phyloP scores from a whole-genome alignment of 768 basidiomycete species.

The Amanita phalloides region DNA sequence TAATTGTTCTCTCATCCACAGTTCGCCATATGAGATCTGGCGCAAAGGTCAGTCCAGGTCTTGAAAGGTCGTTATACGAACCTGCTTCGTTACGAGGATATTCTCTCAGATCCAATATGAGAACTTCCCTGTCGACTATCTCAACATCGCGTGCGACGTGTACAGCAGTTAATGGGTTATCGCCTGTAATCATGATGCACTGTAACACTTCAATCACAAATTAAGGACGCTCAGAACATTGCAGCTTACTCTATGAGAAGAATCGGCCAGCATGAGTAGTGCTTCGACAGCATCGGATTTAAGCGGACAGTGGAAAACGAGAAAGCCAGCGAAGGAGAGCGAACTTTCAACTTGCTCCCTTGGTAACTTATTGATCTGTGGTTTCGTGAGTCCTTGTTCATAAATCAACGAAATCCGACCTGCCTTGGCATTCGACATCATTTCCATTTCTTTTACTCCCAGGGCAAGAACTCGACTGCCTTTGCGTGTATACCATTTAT shows the following conservation, averaged over 20 bases:
- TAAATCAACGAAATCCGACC: conserved; percentile 7
- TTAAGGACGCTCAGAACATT: neutral
- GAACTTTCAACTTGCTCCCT: conserved; percentile 72
- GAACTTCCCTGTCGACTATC: conserved; percentile 89
- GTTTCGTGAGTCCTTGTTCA: neutral
- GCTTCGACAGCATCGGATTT: conserved; percentile 88
- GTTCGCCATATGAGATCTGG: conserved; percentile 86
- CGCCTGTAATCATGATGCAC: conserved; percentile 99
- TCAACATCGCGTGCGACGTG: conserved; percentile 96
- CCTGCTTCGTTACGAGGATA: conserved; percentile 61
- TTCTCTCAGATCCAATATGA: conserved; percentile 87
- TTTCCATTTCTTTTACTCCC: conserved; percentile 76
- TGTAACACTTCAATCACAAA: conserved; percentile 17
- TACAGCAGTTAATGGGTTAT: conserved; percentile 93
- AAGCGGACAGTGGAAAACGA: conserved; percentile 97
- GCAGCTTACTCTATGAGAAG: conserved; percentile 81
- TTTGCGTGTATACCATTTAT: conserved; percentile 86
- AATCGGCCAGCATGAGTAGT: conserved; percentile 90
- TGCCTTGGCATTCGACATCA: conserved; percentile 63
- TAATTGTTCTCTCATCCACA: conserved; percentile 85
- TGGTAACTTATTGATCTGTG: conserved; percentile 79
- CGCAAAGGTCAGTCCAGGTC: neutral
- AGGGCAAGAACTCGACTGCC: conserved; percentile 92
- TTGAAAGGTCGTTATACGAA: conserved; percentile 20
- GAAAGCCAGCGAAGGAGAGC: conserved; percentile 86